Evolutionary conservation across 129 eudicot species (phyloP).

Genomic region (Pittosporum tobira): DNA sequence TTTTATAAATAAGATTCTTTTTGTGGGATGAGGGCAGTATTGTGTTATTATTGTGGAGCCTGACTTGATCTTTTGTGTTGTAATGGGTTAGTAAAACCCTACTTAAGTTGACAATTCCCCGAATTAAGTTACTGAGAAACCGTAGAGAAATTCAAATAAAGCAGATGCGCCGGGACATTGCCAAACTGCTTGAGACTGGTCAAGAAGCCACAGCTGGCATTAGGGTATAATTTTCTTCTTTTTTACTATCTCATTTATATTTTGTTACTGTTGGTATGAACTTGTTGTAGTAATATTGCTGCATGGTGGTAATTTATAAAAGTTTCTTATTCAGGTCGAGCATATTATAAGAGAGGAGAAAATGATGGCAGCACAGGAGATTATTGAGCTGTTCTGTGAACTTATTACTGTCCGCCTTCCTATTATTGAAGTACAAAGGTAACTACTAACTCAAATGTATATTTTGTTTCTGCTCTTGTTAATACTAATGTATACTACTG

Average conservation of each 20-base stretch:
- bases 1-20: too few relatives aligned
- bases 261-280: not conserved
- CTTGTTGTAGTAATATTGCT: not conserved
- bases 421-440: slow-evolving; percentile 91
- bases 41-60: too few relatives aligned
- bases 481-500: too few relatives aligned
- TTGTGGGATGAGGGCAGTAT: too few relatives aligned
- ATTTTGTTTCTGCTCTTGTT: not conserved
- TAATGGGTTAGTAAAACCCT: slow-evolving; percentile 66
- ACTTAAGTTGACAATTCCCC: slow-evolving; percentile 74
- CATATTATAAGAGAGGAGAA: slow-evolving; percentile 94
- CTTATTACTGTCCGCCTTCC: slow-evolving; percentile 93
- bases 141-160: slow-evolving; percentile 81
- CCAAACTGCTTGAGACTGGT: slow-evolving; percentile 87
- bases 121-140: slow-evolving; percentile 82
- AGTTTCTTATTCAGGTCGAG: slow-evolving; percentile 55
- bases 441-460: slow-evolving; percentile 4
- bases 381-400: slow-evolving; percentile 87
- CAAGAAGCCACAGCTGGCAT: slow-evolving; percentile 96
- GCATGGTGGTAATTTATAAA: not conserved
- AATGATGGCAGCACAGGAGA: slow-evolving; percentile 99
- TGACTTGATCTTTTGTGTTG: slow-evolving; percentile 5
- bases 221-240: slow-evolving; percentile 35
- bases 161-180: slow-evolving; percentile 90
- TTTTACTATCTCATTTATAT: not conserved